Base-by-base conservation (phyloP, 2,329 filamentous ascomycete species). In the Cladophialophora psammophila region DNA sequence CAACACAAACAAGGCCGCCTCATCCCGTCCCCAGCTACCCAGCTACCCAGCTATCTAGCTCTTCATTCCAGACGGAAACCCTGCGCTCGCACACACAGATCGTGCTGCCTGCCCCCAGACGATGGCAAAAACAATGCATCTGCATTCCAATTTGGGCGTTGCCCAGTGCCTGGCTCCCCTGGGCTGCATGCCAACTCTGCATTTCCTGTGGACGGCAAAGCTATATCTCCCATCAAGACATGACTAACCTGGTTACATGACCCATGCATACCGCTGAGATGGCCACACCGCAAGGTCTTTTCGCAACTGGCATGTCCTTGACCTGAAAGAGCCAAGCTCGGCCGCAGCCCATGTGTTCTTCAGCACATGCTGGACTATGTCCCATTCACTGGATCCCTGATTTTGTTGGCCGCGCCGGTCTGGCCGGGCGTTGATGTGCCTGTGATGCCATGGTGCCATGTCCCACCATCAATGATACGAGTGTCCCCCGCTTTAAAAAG, bases 321-420 rank as follows among this genome's bases (percentile, higher is more conserved):
- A 26, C 40, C 57, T 34, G 26, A 60, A 45, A 50, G 31, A 45
- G 57, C 18, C 42, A 50, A 50, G 18, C 40, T 60, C 18, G 26
- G 26, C 26, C 9, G 6, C 40, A 18, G 26, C 31, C 45, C 18
- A 60, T 35, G 20, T 5, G 5, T 48, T 32, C 34, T 50, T 45
- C 13, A 18, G 7, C 57, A 60, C 57, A 60, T 60, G 57, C 57
- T 40, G 40, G 18, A 60, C 34, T 6, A 34, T 18, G 26, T 10
- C 15, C 26, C 5, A 60, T 60, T 34, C 20, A 50, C 32, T 60
- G 57, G 57, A 34, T 60, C 57, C 57, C 8, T 18, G 57, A 34
- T 60, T 40, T 3, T 8, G 12, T 5, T 6, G 18, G 18, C 18
- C 18, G 20, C 7, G 5, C 6, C 20, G 45, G 45, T 26, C 45